Conservation (phyloP, 2,329 filamentous ascomycete species). For the Graphiopsis chlorocephala region DNA sequence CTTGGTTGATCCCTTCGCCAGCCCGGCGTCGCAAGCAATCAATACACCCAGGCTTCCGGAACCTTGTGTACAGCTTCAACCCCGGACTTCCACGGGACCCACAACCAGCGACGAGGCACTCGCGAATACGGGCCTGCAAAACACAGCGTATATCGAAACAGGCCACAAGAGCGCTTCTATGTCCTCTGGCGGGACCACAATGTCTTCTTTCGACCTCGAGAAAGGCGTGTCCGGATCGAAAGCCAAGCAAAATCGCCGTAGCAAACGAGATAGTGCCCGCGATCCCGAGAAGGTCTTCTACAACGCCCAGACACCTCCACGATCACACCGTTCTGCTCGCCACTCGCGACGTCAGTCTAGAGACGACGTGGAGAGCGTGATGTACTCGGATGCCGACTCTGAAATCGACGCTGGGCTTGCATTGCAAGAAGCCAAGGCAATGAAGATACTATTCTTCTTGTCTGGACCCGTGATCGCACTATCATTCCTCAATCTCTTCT, state of each 20-base stretch:
- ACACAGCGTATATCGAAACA: not conserved
- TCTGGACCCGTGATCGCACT: constrained; percentile 54
- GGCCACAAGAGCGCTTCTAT: constrained; percentile 28
- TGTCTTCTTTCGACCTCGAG: constrained; percentile 33
- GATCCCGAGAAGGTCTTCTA: constrained; percentile 29
- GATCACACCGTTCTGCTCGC: constrained; percentile 8
- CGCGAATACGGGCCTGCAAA: not conserved
- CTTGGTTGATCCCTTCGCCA: constrained; percentile 13
- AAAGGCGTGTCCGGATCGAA: constrained; percentile 23
- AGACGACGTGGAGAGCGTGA: constrained; percentile 18
- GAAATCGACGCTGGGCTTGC: constrained; percentile 39
- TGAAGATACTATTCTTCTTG: constrained; percentile 50
- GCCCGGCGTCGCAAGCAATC: constrained; percentile 7
- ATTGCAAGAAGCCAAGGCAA: constrained; percentile 43
- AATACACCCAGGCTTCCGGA: constrained; percentile 9
- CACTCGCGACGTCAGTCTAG: constrained; percentile 16
- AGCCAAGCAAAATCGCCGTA: constrained; percentile 19
- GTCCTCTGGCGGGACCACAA: constrained; percentile 29
- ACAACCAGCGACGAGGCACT: constrained; percentile 5
- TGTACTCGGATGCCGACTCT: constrained; percentile 29
- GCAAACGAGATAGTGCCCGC: constrained; percentile 16
- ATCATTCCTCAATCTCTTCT: constrained; percentile 53
- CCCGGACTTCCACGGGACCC: not conserved
- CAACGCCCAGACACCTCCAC: constrained; percentile 19
- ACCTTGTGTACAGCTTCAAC: constrained; percentile 10